Base-by-base conservation (phyloP, 495 filamentous ascomycete genomes). In the Physcia stellaris region DNA sequence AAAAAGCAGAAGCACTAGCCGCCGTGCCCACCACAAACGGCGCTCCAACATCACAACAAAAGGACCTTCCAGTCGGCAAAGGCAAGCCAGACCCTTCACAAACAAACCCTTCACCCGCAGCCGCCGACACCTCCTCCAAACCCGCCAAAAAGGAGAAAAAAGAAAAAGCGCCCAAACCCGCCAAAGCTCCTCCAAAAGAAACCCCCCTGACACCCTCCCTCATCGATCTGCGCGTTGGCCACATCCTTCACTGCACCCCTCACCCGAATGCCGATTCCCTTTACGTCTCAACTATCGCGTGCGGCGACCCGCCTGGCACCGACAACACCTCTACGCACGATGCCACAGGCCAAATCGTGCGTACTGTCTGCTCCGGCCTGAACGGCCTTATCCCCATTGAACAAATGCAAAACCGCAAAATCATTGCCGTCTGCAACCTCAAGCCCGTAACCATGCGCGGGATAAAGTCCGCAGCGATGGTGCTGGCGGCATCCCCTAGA, bases 361-460 rank as follows among this genome's bases (percentile, higher is more conserved):
- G 90, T 9, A 96, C 90, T 4, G 88, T 98, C 11, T 96, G 92
- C 70, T 95, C 88, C 2, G 90, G 90, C 18, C 65, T 98, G 41
- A 94, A 94, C 59, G 92, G 92, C 1, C 70, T 96, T 13, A 60
- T 98, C 2, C 90, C 90, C 0, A 68, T 98, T 36, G 83, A 77
- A 60, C 86, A 93, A 60, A 94, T 98, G 92, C 90, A 98, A 59
- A 75, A 71, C 52, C 80, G 92, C 51, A 93, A 88, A 67, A 84
- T 98, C 32, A 75, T 96, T 29, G 81, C 83, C 9, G 86, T 98
- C 17, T 92, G 85, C 67, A 98, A 98, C 59, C 68, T 98, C 50
- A 98, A 98, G 71, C 90, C 90, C 9, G 90, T 94, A 47, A 95
- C 88, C 50, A 96, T 98, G 90, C 79, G 92, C 26, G 88, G 92